phyloP scores from a whole-genome alignment of 257 asterid species.

The Solanum gracilifrons region DNA sequence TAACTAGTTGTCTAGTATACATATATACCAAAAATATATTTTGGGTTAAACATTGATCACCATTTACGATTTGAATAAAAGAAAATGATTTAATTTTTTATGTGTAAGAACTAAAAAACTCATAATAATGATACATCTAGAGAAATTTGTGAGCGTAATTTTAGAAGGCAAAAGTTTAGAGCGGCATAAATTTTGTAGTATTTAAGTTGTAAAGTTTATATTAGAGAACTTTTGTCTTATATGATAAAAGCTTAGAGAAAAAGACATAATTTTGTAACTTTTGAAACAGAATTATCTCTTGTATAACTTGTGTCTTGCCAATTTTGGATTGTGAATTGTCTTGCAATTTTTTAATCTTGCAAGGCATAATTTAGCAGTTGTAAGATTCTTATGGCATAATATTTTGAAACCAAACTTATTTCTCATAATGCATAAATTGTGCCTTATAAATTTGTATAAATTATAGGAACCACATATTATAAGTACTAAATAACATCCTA shows the following conservation, averaged over 20 bases:
- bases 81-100: background rate
- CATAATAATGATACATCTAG: background rate
- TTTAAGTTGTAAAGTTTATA: background rate
- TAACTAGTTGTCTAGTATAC: no score
- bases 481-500: no score
- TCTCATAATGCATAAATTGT: background rate
- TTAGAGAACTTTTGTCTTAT: background rate
- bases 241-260: background rate
- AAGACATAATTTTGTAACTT: no score
- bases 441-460: no score
- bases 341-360: background rate
- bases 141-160: background rate
- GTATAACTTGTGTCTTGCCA: background rate
- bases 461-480: no score
- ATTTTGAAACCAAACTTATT: background rate
- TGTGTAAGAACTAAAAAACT: background rate
- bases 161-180: background rate
- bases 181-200: background rate
- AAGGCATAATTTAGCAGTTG: background rate
- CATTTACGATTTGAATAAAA: no score
- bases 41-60: no score
- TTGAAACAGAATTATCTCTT: no score
- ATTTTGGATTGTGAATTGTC: background rate
- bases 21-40: no score
- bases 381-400: no score